Evolutionary conservation across 768 basidiomycete genomes (phyloP).

Genomic region (Thelephora ganbajun): DNA sequence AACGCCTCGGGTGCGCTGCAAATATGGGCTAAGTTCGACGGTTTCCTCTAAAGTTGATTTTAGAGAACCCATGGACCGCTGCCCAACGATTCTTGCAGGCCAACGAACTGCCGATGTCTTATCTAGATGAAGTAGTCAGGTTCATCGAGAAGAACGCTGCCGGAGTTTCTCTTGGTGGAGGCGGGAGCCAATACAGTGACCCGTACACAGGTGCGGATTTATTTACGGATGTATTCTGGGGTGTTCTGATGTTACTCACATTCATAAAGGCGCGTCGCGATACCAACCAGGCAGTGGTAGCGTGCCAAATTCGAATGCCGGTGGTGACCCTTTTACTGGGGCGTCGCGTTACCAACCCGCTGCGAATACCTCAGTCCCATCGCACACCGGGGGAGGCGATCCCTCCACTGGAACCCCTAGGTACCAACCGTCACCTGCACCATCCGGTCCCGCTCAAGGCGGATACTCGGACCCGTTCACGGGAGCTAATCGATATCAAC

Average conservation of each 20-base stretch:
- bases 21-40: background rate
- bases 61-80: constrained; percentile 84
- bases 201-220: constrained; percentile 67
- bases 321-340: constrained; percentile 63
- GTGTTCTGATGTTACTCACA: background rate
- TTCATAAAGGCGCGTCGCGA: constrained; percentile 18
- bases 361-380: constrained; percentile 16
- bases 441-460: constrained; percentile 9
- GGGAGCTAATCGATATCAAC: too few relatives aligned
- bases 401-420: constrained; percentile 10
- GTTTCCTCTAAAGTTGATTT: background rate
- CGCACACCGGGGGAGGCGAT: constrained; percentile 9
- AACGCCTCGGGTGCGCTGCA: constrained; percentile 60
- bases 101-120: constrained; percentile 71
- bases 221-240: background rate
- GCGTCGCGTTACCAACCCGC: constrained; percentile 39
- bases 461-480: too few relatives aligned
- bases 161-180: constrained; percentile 55
- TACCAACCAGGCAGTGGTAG: constrained; percentile 13
- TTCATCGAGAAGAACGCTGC: constrained; percentile 91
- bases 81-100: constrained; percentile 78
- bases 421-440: constrained; percentile 12
- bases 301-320: constrained; percentile 19
- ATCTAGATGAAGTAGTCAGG: constrained; percentile 79
- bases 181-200: constrained; percentile 55